phyloP scores from a whole-genome alignment of 768 basidiomycete species.

The button mushroom (Agaricus bisporus) region DNA sequence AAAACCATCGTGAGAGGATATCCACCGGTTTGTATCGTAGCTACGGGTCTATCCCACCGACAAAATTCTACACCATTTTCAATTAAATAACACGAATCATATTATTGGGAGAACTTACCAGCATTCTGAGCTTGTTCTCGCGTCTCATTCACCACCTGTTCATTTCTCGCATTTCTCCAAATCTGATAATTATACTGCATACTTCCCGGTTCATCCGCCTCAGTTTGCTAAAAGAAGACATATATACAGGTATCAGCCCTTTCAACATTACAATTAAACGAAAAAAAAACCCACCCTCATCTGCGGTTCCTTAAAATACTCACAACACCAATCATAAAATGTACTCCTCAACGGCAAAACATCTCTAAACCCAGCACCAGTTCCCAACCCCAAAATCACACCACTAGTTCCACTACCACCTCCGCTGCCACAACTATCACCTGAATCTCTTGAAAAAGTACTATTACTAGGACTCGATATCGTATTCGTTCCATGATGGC shows the following conservation, averaged over 20 bases:
- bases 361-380: constrained; percentile 76
- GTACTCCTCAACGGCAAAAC: constrained; percentile 84
- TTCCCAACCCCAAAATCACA: constrained; percentile 71
- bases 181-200: constrained; percentile 91
- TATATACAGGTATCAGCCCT: constrained; percentile 11
- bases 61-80: constrained; percentile 38
- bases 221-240: constrained; percentile 61
- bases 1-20: constrained; percentile 76
- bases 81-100: background rate
- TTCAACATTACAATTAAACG: background rate
- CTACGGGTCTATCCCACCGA: constrained; percentile 70
- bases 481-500: constrained; percentile 25
- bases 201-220: constrained; percentile 94
- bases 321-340: constrained; percentile 94
- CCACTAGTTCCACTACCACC: background rate
- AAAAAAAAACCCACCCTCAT: constrained; percentile 66
- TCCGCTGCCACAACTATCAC: constrained; percentile 34
- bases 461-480: constrained; percentile 69
- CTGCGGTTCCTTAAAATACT: constrained; percentile 98
- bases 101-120: constrained; percentile 37
- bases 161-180: constrained; percentile 90
- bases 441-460: constrained; percentile 72
- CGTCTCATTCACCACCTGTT: constrained; percentile 68
- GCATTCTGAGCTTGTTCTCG: constrained; percentile 65
- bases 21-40: constrained; percentile 51